Evolutionary conservation across 1,284 basidiomycete genomes (phyloP).

Genomic region (Irpex sp.): DNA sequence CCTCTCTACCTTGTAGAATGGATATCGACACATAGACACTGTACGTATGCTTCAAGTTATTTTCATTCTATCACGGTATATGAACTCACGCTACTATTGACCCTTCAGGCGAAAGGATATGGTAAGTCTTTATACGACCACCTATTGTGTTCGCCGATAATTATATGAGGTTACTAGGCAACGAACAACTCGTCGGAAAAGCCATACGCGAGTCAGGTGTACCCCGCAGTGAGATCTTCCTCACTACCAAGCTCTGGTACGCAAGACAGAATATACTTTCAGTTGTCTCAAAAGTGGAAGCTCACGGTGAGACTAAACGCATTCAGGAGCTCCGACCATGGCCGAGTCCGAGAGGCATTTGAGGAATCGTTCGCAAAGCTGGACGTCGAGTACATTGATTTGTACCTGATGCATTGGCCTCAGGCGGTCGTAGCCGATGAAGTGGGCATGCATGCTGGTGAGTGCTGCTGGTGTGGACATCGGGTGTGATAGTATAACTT

Average conservation of each 20-base stretch:
- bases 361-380: conserved; percentile 52
- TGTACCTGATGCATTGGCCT: conserved; percentile 68
- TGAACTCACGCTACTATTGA: not conserved
- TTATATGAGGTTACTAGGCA: conserved; percentile 2
- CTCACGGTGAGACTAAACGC: not conserved
- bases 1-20: not conserved
- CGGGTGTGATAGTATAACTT: too few species aligned
- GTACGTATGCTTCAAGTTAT: too few species aligned
- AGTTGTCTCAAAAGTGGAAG: too few species aligned
- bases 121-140: not conserved
- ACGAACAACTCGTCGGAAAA: conserved; percentile 9
- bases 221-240: conserved; percentile 11
- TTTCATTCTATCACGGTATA: not conserved
- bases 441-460: not conserved
- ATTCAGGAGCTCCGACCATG: not conserved
- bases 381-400: conserved; percentile 58
- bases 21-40: conserved; percentile 12
- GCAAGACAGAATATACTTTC: not conserved
- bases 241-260: conserved; percentile 12
- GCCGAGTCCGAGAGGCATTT: conserved; percentile 34
- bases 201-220: conserved; percentile 12
- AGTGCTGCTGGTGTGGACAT: too few species aligned
- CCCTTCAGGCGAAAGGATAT: not conserved
- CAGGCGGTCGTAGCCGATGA: conserved; percentile 8
- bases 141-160: not conserved